These are phyloP conservation scores for Penicillium taxi DNA, from an alignment of 495 filamentous ascomycete species.

Conservation along the genomic window DNA sequence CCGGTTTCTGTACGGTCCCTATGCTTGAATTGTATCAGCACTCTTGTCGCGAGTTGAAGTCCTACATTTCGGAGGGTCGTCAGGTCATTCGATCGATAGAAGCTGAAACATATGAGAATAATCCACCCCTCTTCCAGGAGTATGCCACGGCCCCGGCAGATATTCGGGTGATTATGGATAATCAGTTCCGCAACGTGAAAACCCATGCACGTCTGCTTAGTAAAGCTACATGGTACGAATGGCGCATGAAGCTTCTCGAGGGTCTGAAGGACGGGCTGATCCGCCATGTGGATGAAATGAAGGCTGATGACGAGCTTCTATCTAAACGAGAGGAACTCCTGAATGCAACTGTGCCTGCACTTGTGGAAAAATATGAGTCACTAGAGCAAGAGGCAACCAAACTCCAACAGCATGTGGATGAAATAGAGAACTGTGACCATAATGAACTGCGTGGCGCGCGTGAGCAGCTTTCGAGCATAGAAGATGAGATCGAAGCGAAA, in stretches of 20 bases:
- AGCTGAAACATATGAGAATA: conserved; percentile 73
- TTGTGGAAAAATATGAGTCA: conserved; percentile 50
- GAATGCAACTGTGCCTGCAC: conserved; percentile 52
- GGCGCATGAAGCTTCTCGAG: conserved; percentile 85
- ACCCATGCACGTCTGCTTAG: conserved; percentile 81
- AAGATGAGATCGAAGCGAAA: conserved; percentile 62
- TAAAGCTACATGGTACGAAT: conserved; percentile 95
- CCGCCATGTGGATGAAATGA: conserved; percentile 67
- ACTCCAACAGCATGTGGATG: conserved; percentile 61
- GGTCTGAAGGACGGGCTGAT: conserved; percentile 72
- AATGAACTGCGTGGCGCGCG: conserved; percentile 64
- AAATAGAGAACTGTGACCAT: conserved; percentile 71
- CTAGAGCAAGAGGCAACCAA: conserved; percentile 55
- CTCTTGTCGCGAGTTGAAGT: conserved; percentile 89
- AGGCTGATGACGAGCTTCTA: conserved; percentile 61
- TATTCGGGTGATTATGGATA: conserved; percentile 79
- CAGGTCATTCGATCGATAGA: conserved; percentile 85
- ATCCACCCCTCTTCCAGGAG: conserved; percentile 83
- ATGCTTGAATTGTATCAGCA: conserved; percentile 93
- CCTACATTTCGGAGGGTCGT: conserved; percentile 85
- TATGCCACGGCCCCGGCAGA: conserved; percentile 84
- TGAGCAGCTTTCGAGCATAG: conserved; percentile 52
- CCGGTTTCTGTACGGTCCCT: conserved; percentile 83
- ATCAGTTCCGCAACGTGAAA: conserved; percentile 94
- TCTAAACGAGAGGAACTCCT: conserved; percentile 59